A percentile compares a stretch with the other conserved stretches of the same genome.
Evolutionary conservation across 352 stramenopile genomes (phyloP).

Genomic region (Globisporangium cederbergense): DNA sequence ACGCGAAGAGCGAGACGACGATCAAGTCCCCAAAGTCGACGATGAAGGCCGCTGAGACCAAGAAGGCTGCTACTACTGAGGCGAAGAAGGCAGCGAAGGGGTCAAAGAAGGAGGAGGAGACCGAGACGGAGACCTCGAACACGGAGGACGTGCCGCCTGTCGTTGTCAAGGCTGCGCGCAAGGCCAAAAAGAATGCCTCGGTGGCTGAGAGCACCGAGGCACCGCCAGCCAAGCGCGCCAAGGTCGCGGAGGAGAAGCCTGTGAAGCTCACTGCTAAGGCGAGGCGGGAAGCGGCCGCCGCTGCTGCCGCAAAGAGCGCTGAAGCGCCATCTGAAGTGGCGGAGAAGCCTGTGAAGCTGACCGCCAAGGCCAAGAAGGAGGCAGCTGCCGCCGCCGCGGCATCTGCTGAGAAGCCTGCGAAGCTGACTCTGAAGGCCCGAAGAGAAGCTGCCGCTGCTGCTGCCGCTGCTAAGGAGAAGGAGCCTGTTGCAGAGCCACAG

Average conservation of each 20-base stretch:
- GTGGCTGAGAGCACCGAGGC: constrained; percentile 17
- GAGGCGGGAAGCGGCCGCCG: constrained; percentile 16
- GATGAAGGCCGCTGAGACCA: constrained; percentile 9
- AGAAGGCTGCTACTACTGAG: constrained; percentile 14
- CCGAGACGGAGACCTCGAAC: constrained; percentile 3
- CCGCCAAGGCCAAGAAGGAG: constrained; percentile 20
- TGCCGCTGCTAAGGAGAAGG: constrained; percentile 1
- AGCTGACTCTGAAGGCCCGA: not conserved
- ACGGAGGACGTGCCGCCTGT: constrained; percentile 3
- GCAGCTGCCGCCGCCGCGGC: constrained; percentile 10
- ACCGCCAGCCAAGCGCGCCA: constrained; percentile 14
- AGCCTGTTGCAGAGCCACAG: constrained; percentile 3
- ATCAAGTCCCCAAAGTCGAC: constrained; percentile 9
- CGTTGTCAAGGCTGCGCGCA: constrained; percentile 11
- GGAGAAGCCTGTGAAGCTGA: constrained; percentile 13
- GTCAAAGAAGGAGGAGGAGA: constrained; percentile 20
- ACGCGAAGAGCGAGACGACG: constrained; percentile 6
- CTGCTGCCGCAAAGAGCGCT: constrained; percentile 2
- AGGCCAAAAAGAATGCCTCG: constrained; percentile 20
- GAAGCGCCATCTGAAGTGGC: not conserved
- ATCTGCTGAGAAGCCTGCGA: constrained; percentile 9
- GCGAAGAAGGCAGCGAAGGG: constrained; percentile 22
- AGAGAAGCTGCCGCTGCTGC: not conserved
- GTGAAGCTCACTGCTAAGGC: constrained; percentile 16
- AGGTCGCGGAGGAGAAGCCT: constrained; percentile 14